Evolutionary conservation across 2,329 filamentous ascomycete species (phyloP), one percentile per base, ranked within the genome.

Genomic region (Botrytis elliptica): DNA sequence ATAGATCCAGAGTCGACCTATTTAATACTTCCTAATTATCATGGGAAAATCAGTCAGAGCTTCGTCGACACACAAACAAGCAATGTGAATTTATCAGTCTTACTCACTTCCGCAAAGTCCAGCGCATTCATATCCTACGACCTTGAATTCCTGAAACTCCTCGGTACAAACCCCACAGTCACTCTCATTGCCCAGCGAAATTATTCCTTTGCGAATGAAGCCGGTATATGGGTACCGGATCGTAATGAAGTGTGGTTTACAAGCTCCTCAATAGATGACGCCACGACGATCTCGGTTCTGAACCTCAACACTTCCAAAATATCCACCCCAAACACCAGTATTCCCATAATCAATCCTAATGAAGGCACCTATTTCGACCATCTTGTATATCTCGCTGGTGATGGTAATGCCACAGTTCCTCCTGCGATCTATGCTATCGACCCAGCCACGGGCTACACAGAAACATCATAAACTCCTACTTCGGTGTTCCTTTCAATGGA

Each of bases 241-340:
- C 57, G 36, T 20, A 70, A 70, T 33, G 68, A 70, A 46, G 55
- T 62, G 14, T 70, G 68, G 68, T 70, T 70, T 25, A 62, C 68
- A 60, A 62, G 55, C n/a, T 62, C 55, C 4, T 36, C 65, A 8
- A 55, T 68, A 9, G 36, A 68, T 16, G 29, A 49, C 8, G n/a
- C 16, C 14, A 68, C 44, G 25, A 68, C 18, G 6, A 55, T 68
- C 8, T 68, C 44, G n/a, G n/a, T 68, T 25, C 36, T 52, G 16
- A 40, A 70, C 18, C 36, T 62, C 40, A 7, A 29, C 12, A 70
- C 36, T 12, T 70, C 55, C 7, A 10, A 70, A 20, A 62, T 62
- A 62, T 16, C 20, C 18, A 36, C 36, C 9, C 57, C 42, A 18
- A n/a, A 4, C 9, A 42, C 52, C n/a, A 60, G 55, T 10, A 55